Evolutionary conservation across 352 stramenopile species (phyloP).

Genomic region (Phytophthora citrophthora): DNA sequence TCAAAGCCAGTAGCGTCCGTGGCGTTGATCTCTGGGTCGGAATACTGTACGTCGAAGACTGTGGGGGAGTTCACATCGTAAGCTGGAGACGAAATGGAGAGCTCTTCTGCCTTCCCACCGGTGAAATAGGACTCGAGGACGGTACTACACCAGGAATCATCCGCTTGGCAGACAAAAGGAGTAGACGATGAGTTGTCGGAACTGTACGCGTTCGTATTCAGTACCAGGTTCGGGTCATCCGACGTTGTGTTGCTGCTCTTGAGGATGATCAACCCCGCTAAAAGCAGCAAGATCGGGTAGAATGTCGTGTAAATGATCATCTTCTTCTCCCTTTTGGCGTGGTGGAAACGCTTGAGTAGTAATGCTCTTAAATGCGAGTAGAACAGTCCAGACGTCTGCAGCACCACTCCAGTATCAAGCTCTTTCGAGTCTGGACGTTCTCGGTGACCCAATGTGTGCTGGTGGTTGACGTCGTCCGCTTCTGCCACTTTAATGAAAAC

Average conservation of each 20-base stretch:
- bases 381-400: constrained; percentile 28
- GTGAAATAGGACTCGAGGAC: constrained; percentile 39
- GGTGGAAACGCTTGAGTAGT: constrained; percentile 51
- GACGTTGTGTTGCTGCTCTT: constrained; percentile 32
- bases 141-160: constrained; percentile 34
- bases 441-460: constrained; percentile 31
- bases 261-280: constrained; percentile 53
- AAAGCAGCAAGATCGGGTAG: constrained; percentile 51
- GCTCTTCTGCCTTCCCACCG: constrained; percentile 23
- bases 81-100: constrained; percentile 17
- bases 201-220: constrained; percentile 27
- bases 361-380: constrained; percentile 41
- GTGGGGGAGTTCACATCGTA: constrained; percentile 41
- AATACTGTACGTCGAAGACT: constrained; percentile 53
- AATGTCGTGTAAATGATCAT: constrained; percentile 53
- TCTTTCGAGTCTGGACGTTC: background rate
- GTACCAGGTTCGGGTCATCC: constrained; percentile 39
- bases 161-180: constrained; percentile 39
- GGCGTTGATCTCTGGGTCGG: constrained; percentile 38
- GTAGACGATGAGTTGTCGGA: constrained; percentile 31
- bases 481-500: constrained; percentile 74
- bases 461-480: constrained; percentile 29
- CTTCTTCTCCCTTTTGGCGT: constrained; percentile 52
- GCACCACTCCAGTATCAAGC: background rate
- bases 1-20: constrained; percentile 40